These are phyloP conservation scores for Didymosphaeria variabile DNA, from an alignment of 2,329 filamentous ascomycete species.

Conservation along the genomic window DNA sequence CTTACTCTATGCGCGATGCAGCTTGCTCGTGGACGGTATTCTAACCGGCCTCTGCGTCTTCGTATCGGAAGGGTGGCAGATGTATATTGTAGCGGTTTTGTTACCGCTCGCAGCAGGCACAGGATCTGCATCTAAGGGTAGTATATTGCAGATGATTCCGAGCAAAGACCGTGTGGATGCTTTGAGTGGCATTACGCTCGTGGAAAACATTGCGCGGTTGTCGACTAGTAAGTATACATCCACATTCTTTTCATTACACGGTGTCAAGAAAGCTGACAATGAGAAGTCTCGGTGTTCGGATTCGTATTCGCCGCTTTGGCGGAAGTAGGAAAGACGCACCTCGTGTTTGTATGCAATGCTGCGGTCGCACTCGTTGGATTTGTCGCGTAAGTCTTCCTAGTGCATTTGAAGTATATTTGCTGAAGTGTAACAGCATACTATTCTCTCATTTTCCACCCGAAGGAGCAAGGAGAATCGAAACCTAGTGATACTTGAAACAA, in stretches of 20 bases:
- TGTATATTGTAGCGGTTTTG: conserved; percentile 71
- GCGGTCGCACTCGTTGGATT: conserved; percentile 31
- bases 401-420: too few relatives aligned
- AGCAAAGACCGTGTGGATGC: conserved; percentile 70
- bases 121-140: conserved; percentile 74
- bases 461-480: conserved; percentile 6
- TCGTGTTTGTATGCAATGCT: conserved; percentile 75
- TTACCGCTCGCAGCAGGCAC: conserved; percentile 75
- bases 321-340: conserved; percentile 64
- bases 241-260: neutral
- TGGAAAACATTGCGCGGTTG: conserved; percentile 73
- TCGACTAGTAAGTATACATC: conserved; percentile 56
- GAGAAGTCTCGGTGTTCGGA: conserved; percentile 68
- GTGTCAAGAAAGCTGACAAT: neutral
- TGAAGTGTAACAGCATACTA: neutral
- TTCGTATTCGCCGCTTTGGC: conserved; percentile 72
- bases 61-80: conserved; percentile 71
- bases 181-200: conserved; percentile 72
- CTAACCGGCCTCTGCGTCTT: conserved; percentile 71
- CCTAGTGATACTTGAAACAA: neutral
- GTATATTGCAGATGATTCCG: conserved; percentile 76
- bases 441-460: conserved; percentile 10
- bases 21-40: conserved; percentile 69
- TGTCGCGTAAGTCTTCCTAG: conserved; percentile 1
- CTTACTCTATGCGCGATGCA: conserved; percentile 72